phyloP scores from a whole-genome alignment of 2,329 filamentous ascomycete genomes.

The Lojkania enalia region DNA sequence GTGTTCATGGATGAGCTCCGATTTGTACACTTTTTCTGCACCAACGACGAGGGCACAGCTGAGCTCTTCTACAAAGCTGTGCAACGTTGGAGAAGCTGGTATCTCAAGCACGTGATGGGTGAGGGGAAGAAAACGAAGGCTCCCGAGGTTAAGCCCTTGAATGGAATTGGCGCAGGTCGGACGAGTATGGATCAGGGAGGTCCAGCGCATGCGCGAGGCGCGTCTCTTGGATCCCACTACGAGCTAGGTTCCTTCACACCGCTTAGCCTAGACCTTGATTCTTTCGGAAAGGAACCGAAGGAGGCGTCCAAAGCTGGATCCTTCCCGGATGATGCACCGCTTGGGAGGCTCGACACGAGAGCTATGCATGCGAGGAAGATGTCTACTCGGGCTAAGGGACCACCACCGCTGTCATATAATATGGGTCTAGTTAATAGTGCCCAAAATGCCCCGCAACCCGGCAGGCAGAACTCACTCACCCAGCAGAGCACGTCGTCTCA shows the following conservation, averaged over 20 bases:
- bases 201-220: conserved; percentile 31
- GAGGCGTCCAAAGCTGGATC: conserved; percentile 28
- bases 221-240: conserved; percentile 58
- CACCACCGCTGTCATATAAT: conserved; percentile 40
- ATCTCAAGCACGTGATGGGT: conserved; percentile 74
- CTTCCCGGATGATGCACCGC: conserved; percentile 28
- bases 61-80: conserved; percentile 71
- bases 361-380: conserved; percentile 41
- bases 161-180: conserved; percentile 17
- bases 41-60: conserved; percentile 69
- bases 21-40: conserved; percentile 90
- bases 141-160: conserved; percentile 33
- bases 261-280: conserved; percentile 64
- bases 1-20: conserved; percentile 82
- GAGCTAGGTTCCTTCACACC: conserved; percentile 69
- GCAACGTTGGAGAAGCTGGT: conserved; percentile 89
- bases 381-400: conserved; percentile 42
- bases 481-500: conserved; percentile 27
- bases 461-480: conserved; percentile 24
- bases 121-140: conserved; percentile 51
- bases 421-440: conserved; percentile 18
- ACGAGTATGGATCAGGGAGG: conserved; percentile 17
- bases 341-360: conserved; percentile 28
- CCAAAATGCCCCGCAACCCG: conserved; percentile 16
- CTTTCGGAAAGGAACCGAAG: conserved; percentile 37